Evolutionary conservation across 2,329 filamentous ascomycete species (phyloP).

Genomic region (Nigrospora osmanthi): DNA sequence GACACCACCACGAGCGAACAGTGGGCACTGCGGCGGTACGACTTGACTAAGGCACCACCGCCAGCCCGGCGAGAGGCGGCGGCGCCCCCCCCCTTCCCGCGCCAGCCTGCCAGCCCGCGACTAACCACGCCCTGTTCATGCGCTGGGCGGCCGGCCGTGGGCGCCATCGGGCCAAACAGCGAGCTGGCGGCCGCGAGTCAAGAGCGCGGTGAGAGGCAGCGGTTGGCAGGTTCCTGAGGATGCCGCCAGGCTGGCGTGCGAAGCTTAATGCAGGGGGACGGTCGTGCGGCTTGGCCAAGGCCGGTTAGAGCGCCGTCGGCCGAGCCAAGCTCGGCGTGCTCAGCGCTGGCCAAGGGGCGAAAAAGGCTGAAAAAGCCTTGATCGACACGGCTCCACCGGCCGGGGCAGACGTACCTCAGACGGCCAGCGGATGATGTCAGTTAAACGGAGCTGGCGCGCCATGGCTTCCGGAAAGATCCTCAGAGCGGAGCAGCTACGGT

Average conservation of each 20-base stretch:
- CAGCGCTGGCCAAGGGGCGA: neutral
- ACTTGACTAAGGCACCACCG: neutral
- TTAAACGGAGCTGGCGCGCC: slow-evolving; percentile 4
- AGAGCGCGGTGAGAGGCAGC: neutral
- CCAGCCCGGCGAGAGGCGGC: too few relatives aligned
- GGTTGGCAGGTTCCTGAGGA: neutral
- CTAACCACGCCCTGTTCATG: too few relatives aligned
- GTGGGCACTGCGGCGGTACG: neutral
- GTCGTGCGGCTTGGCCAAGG: neutral
- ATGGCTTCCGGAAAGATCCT: slow-evolving; percentile 2
- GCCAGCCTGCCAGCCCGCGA: too few relatives aligned
- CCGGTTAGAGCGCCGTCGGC: neutral
- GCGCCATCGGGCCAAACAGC: too few relatives aligned
- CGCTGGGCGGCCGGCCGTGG: too few relatives aligned
- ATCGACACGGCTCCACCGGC: neutral
- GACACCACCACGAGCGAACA: neutral
- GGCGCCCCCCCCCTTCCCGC: too few relatives aligned
- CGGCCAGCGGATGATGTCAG: slow-evolving; percentile 6
- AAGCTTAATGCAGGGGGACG: neutral
- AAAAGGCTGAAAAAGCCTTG: neutral
- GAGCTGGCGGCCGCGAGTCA: neutral
- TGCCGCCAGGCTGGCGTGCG: neutral
- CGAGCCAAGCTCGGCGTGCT: too few relatives aligned
- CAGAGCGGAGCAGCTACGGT: slow-evolving; percentile 4
- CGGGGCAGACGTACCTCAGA: neutral